Evolutionary conservation across 192 early-diverging fungal species (phyloP).

Genomic region (Dissophora ornata): DNA sequence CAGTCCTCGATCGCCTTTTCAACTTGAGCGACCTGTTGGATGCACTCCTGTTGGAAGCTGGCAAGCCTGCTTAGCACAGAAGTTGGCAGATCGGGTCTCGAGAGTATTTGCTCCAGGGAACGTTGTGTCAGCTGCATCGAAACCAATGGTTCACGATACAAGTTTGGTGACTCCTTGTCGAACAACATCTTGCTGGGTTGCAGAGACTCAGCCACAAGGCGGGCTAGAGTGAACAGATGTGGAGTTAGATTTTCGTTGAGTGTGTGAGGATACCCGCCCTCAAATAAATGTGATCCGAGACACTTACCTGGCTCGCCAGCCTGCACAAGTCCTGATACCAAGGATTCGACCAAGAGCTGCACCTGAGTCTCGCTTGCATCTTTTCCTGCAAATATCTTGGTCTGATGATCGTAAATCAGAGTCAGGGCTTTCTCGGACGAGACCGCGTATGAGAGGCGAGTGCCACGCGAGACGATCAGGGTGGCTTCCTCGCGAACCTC

Average conservation of each 20-base stretch:
- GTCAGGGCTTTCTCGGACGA: constrained; percentile 66
- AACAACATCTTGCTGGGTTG: constrained; percentile 75
- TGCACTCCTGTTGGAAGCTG: constrained; percentile 16
- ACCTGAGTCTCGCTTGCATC: constrained; percentile 38
- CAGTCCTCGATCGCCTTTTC: constrained; percentile 27
- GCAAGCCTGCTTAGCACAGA: not conserved
- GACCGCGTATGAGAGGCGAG: constrained; percentile 67
- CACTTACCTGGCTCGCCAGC: constrained; percentile 43
- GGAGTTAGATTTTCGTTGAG: too few species aligned
- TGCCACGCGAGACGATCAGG: constrained; percentile 65
- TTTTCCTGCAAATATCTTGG: constrained; percentile 37
- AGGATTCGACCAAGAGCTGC: constrained; percentile 17
- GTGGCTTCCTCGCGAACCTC: constrained; percentile 78
- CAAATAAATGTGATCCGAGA: too few species aligned
- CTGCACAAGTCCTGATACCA: constrained; percentile 32
- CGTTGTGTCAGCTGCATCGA: constrained; percentile 42
- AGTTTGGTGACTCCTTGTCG: constrained; percentile 80
- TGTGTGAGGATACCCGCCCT: too few species aligned
- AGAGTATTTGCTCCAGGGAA: constrained; percentile 15
- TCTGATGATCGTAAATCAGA: constrained; percentile 53
- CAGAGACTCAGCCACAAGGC: constrained; percentile 34
- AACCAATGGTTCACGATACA: constrained; percentile 78
- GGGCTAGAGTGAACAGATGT: constrained; percentile 30
- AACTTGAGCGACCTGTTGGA: constrained; percentile 9
- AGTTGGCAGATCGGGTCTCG: not conserved